Base-by-base conservation (phyloP, 2,329 filamentous ascomycete genomes). In the Davidsoniella eucalypti region DNA sequence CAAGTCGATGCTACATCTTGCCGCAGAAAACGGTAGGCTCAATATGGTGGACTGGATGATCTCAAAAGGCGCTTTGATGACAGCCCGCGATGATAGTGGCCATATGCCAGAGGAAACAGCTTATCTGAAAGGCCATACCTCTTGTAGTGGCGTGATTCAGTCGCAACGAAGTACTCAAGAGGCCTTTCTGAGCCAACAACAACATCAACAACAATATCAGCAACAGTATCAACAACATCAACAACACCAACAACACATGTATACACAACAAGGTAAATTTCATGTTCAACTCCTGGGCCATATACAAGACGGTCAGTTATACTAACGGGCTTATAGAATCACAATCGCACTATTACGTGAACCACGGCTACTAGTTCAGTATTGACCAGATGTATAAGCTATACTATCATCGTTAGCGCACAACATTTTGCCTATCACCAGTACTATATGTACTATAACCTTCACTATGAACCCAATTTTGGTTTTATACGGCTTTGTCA, bases 1-100 rank as follows among this genome's bases (percentile, higher is more conserved):
- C 25, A 43, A 49, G 33, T 51, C 52, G 2, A 36, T 54, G 9
- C 42, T 54, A n/a, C 52, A 54, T 26, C 9, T 49, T 21, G 44
- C 52, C 8, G 48, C 52, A 17, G 18, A 21, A 7, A 26, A 33
- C 23, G 48, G 38, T 8, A 44, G 17, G 10, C 9, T 47, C 3
- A 40, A 12, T 4, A 54, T 54, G 49, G 44, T 47, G 5, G 21
- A 49, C 16, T 46, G 44, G 48, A 37, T 54, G 29, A 37, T 54
- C 18, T 25, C 23, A 2, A 38, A 44, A n/a, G 49, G 41, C 14
- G 48, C 44, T 25, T 21, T 37, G 14, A n/a, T 53, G n/a, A 39
- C 45, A 8, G 26, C 47, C 16, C 42, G 44, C 23, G 47, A 53
- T 21, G 9, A n/a, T 17, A 6, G 6, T 14, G 46, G 50, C 2